Conservation (phyloP, 2,329 filamentous ascomycete genomes). For the Ilyonectria destructans region DNA sequence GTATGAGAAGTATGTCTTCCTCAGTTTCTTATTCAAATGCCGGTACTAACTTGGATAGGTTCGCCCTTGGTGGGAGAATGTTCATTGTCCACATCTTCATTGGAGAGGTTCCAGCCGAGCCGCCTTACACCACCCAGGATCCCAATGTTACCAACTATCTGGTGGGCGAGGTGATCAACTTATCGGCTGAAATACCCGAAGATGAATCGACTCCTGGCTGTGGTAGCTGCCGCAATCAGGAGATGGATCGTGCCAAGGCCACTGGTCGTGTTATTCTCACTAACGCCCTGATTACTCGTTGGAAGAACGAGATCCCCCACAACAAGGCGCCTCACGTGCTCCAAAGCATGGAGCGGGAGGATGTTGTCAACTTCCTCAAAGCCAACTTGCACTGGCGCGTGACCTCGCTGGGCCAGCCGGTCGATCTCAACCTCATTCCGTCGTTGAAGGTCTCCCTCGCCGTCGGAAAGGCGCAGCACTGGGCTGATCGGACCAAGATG, state of each 20-base stretch:
- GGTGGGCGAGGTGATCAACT: slow-evolving; percentile 4
- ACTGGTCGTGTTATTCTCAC: slow-evolving; percentile 11
- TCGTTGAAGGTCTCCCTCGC: slow-evolving; percentile 18
- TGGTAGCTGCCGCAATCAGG: neutral
- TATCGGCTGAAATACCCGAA: neutral
- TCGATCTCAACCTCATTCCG: neutral
- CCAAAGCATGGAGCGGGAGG: neutral
- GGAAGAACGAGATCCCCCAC: neutral
- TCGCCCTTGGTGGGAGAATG: slow-evolving; percentile 11
- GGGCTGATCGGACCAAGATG: slow-evolving; percentile 3
- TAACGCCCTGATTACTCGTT: slow-evolving; percentile 25
- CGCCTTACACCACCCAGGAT: neutral
- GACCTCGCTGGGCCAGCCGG: neutral
- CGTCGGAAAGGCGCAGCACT: slow-evolving; percentile 5
- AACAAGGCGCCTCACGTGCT: neutral
- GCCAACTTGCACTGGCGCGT: slow-evolving; percentile 19
- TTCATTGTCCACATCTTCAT: slow-evolving; percentile 7
- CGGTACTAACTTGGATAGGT: neutral
- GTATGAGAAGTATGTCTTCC: slow-evolving; percentile 1
- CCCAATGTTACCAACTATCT: neutral
- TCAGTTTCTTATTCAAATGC: too few species aligned
- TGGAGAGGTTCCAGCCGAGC: neutral
- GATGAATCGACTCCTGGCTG: neutral
- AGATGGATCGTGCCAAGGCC: neutral
- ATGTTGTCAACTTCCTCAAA: slow-evolving; percentile 4